These are phyloP conservation scores for Colletotrichum sp. DNA, from an alignment of 2,329 filamentous ascomycete species.

Conservation along the genomic window DNA sequence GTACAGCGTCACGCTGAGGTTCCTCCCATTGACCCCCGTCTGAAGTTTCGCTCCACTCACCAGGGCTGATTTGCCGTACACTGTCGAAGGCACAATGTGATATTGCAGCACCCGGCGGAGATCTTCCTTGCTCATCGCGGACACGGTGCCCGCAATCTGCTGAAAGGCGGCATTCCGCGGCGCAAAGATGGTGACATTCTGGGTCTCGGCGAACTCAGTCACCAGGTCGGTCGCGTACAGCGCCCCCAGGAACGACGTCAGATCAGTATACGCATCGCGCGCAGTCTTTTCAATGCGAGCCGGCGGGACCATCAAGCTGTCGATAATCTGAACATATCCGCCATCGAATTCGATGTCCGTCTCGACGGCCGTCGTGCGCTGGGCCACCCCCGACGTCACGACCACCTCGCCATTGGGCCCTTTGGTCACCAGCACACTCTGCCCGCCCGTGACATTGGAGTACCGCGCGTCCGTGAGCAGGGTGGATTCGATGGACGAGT, in stretches of 20 bases:
- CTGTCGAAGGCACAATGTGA: conserved; percentile 12
- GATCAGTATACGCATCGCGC: conserved; percentile 18
- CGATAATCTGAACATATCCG: conserved; percentile 57
- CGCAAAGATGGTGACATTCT: conserved; percentile 19
- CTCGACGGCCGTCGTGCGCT: conserved; percentile 44
- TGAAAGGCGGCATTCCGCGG: conserved; percentile 20
- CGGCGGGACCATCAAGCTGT: conserved; percentile 56
- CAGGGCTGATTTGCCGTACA: conserved; percentile 6
- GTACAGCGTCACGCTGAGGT: conserved; percentile 9
- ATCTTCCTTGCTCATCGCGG: neutral
- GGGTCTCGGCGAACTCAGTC: conserved; percentile 15
- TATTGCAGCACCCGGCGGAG: conserved; percentile 19
- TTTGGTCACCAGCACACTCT: conserved; percentile 51
- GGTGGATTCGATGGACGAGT: conserved; percentile 45
- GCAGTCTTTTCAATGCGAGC: conserved; percentile 16
- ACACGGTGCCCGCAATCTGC: conserved; percentile 2
- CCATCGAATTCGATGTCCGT: conserved; percentile 52
- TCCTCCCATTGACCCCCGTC: neutral
- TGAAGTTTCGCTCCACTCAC: neutral
- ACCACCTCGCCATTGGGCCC: conserved; percentile 38
- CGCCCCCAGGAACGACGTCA: conserved; percentile 20
- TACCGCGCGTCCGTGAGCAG: conserved; percentile 47
- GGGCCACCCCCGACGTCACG: conserved; percentile 37
- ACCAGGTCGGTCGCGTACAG: conserved; percentile 19
- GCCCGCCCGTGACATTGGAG: conserved; percentile 55